Evolutionary conservation across 331 rosid species (phyloP), one percentile per base, ranked within the genome.

Genomic region (Arachis monticola): DNA sequence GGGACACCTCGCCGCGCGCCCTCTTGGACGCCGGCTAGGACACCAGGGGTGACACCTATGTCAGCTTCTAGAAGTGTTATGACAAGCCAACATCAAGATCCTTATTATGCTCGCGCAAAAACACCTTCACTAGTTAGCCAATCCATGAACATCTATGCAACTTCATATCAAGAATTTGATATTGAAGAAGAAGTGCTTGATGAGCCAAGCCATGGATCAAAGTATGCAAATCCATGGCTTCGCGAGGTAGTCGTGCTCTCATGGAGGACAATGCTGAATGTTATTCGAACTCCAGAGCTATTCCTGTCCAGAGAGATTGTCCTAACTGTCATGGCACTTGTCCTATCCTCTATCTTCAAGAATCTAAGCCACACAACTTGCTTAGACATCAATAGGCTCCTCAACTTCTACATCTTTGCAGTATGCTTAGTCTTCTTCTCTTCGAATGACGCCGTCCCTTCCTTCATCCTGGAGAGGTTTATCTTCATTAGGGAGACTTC

Each of bases 371-470:
- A 76, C 6, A 22, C 31, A 10, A 64, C 79, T 27, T 90, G 90
- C 88, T 82, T 5, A 80, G 90, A 91, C 78, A 80, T 91, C 76
- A 94, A 85, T 71, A 79, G 88, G 70, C 95, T 91, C 73, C 93
- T 90, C 67, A 91, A 94, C 86, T 91, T 94, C 87, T 94, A 94
- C 85, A 91, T 94, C 73, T 91, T 91, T 61, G 76, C 97, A 27
- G 93, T 90, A 50, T 94, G 95, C 83, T 88, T 94, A 4, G 87
- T 91, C 55, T 93, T 94, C 97, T 90, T 91, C 46, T 91, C 98
- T 47, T 94, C 98, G 72, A 94, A 94, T 31, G 95, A 94, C 62
- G 98, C 97, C 6, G 97, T 93, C 68, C 98, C 98, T 3, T 88
- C 95, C 44, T 89, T 89, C 80, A 93, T 91, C 80, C 87, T 80